phyloP scores from a whole-genome alignment of 805 yeast genomes.

The Teunomyces pallodes region DNA sequence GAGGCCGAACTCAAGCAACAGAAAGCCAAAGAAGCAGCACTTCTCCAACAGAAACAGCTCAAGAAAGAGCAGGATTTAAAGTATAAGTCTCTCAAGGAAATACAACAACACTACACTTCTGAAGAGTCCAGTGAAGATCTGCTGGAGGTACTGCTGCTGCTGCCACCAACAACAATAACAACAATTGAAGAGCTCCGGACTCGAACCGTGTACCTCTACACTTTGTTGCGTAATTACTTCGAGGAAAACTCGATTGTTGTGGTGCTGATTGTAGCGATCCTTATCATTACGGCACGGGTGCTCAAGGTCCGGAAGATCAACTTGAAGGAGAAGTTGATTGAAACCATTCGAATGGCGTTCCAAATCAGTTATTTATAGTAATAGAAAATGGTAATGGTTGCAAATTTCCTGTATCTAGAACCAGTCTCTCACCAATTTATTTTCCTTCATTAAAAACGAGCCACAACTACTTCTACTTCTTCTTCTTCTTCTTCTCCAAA shows the following conservation, averaged over 20 bases:
- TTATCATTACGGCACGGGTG: constrained; percentile 20
- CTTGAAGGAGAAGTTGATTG: constrained; percentile 27
- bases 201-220: constrained; percentile 15
- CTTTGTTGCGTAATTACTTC: constrained; percentile 20
- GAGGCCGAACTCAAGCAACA: constrained; percentile 16
- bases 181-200: constrained; percentile 11
- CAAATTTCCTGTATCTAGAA: neutral
- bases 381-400: neutral
- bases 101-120: constrained; percentile 15
- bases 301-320: constrained; percentile 24
- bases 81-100: constrained; percentile 30
- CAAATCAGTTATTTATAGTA: constrained; percentile 36
- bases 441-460: no score
- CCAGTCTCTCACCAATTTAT: no score
- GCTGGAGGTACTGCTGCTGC: no score
- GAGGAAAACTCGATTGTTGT: constrained; percentile 28
- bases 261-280: constrained; percentile 18
- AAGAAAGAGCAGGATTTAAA: constrained; percentile 22
- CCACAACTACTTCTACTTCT: no score
- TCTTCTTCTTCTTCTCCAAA: neutral
- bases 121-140: neutral
- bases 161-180: neutral
- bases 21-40: constrained; percentile 20
- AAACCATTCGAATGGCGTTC: constrained; percentile 44
- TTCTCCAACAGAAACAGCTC: constrained; percentile 11